phyloP scores from a whole-genome alignment of 139 green algal species.

The Picochlorum sp. region DNA sequence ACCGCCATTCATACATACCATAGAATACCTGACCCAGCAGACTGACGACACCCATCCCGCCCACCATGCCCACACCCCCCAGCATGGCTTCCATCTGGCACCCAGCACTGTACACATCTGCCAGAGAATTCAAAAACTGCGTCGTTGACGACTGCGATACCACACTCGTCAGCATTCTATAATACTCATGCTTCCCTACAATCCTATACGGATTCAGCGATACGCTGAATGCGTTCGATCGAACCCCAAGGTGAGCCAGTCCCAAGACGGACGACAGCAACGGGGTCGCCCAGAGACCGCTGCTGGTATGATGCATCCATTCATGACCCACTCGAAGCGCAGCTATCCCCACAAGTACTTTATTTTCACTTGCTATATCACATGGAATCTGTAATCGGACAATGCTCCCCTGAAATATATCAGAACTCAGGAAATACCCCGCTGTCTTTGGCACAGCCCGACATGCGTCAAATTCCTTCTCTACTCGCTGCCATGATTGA shows the following conservation, averaged over 20 bases:
- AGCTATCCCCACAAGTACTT: background rate
- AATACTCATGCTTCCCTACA: conserved; percentile 12
- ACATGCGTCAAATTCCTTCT: conserved; percentile 3
- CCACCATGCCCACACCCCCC: no score
- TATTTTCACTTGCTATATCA: background rate
- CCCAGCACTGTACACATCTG: conserved; percentile 1
- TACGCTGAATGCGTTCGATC: background rate
- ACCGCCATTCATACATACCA: no score
- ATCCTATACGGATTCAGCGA: conserved; percentile 16
- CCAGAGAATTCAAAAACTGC: conserved; percentile 8
- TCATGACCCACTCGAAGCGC: background rate
- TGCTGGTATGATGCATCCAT: background rate
- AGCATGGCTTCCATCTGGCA: conserved; percentile 10
- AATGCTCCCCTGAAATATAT: background rate
- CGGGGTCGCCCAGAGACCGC: background rate
- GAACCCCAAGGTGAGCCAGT: background rate
- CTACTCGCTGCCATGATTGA: background rate
- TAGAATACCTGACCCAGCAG: no score
- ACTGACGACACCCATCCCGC: no score
- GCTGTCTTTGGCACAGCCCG: background rate
- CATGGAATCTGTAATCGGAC: background rate
- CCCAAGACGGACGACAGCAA: background rate
- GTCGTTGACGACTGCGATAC: conserved; percentile 9
- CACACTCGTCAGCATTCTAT: conserved; percentile 13
- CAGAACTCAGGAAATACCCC: background rate